Evolutionary conservation across 2,329 filamentous ascomycete genomes (phyloP).

Genomic region (Penicillium brasilianum): DNA sequence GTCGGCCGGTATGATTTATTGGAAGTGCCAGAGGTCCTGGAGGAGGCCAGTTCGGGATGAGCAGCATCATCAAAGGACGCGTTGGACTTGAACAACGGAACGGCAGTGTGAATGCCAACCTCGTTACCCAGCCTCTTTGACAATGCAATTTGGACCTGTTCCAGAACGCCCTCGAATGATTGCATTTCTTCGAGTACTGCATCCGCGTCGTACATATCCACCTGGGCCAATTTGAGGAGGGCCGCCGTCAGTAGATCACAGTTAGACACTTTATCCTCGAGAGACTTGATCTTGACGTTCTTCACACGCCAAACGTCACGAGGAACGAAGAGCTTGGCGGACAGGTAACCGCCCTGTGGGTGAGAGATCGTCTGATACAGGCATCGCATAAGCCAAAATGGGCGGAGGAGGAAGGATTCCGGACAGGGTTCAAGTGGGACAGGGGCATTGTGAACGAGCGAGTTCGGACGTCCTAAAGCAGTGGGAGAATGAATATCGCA

Average conservation of each 20-base stretch:
- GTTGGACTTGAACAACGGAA: slow-evolving; percentile 73
- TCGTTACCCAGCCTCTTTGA: slow-evolving; percentile 89
- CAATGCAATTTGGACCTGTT: slow-evolving; percentile 78
- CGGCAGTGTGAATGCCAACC: slow-evolving; percentile 78
- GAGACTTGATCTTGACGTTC: slow-evolving; percentile 85
- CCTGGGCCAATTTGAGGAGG: slow-evolving; percentile 77
- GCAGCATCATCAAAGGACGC: slow-evolving; percentile 53
- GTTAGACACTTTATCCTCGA: slow-evolving; percentile 92
- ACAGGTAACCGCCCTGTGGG: slow-evolving; percentile 88
- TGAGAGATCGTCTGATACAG: slow-evolving; percentile 92
- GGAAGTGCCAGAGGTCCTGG: slow-evolving; percentile 63
- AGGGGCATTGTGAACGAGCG: slow-evolving; percentile 68
- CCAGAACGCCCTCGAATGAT: slow-evolving; percentile 79
- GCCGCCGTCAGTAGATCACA: slow-evolving; percentile 92
- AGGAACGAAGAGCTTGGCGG: slow-evolving; percentile 88
- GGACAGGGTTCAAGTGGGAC: slow-evolving; percentile 89
- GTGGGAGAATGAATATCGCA: slow-evolving; percentile 74
- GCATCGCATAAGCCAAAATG: slow-evolving; percentile 97
- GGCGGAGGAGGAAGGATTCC: slow-evolving; percentile 83
- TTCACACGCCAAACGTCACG: slow-evolving; percentile 93
- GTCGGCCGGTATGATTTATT: slow-evolving; percentile 80
- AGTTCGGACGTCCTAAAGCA: slow-evolving; percentile 69
- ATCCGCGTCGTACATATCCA: slow-evolving; percentile 89
- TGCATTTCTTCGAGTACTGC: slow-evolving; percentile 95
- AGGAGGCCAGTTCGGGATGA: slow-evolving; percentile 46